Evolutionary conservation across 768 basidiomycete species (phyloP).

Genomic region (Leccinum boreale): DNA sequence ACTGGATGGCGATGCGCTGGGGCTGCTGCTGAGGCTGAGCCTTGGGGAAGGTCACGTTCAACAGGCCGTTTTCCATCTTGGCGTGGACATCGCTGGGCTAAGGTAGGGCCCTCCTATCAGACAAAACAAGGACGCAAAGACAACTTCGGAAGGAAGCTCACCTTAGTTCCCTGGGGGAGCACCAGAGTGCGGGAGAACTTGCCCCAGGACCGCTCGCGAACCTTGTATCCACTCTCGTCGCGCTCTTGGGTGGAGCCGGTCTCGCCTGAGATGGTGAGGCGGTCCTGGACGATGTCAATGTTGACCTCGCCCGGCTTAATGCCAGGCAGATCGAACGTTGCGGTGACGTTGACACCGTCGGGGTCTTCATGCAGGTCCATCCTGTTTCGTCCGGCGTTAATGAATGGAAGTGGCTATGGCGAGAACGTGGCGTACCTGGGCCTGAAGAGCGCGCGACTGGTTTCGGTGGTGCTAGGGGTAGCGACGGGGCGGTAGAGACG

Average conservation of each 20-base stretch:
- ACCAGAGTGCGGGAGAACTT: no score
- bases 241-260: constrained; percentile 30
- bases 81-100: no score
- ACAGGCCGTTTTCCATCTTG: constrained; percentile 20
- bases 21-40: constrained; percentile 36
- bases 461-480: neutral
- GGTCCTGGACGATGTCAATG: constrained; percentile 49
- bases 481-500: neutral
- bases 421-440: no score
- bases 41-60: constrained; percentile 52
- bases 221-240: constrained; percentile 22
- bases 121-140: neutral
- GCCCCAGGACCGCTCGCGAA: no score
- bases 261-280: constrained; percentile 53
- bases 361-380: constrained; percentile 55
- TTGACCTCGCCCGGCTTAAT: constrained; percentile 40
- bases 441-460: no score
- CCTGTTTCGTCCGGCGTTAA: constrained; percentile 24
- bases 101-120: neutral
- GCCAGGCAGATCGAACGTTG: constrained; percentile 58
- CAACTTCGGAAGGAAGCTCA: constrained; percentile 11
- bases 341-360: constrained; percentile 47
- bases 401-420: neutral
- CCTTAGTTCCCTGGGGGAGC: constrained; percentile 25
- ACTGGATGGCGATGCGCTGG: constrained; percentile 39